Base-by-base conservation (phyloP, 345 rosid genomes). In the Eucalyptus paniculata region DNA sequence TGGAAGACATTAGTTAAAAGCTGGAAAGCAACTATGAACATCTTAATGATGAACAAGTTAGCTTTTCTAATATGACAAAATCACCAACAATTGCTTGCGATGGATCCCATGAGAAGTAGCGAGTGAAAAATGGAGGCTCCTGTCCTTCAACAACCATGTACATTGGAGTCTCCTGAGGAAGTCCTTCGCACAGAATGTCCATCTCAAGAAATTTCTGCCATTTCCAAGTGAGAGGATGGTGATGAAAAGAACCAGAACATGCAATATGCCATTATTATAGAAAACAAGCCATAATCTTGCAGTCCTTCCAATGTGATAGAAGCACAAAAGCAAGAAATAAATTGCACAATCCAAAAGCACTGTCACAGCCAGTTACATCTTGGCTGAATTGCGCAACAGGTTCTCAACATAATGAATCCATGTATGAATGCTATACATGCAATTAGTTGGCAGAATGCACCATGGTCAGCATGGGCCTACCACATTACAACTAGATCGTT, bases 81-180 rank as follows among this genome's bases (percentile, higher is more conserved):
- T 69, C 56, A 89, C 98, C 94, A 94, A 97, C 99, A 91, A 94
- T 95, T 87, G 96, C 94, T 91, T 94, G 94, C 12, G 91, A 93
- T 58, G 94, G 92, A 92, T 94, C 97, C 98, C 99, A 97, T 81
- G 93, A 92, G 88, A 96, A 97, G 93, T 95, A 95, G 86, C 95
- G 92, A 82, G 97, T 97, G 94, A 96, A 96, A 89, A 94, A 94
- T 51, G 94, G 91, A 58, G 99, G 99, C 88, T 97, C 98, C 37
- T 92, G 92, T 89, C 99, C 97, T 94, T 96, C 99, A 24, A 94
- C 91, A 60, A 96, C 91, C 89, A 96, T 93, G 91, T 94, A 94
- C 87, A 95, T 91, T 85, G 98, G 97, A 92, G 94, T 93, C 90
- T 90, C 94, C 90, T 51, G 72, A 72, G 94, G 90, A 86, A 94